Conservation (phyloP, 116 monocot species). For the Cymodocea nodosa region DNA sequence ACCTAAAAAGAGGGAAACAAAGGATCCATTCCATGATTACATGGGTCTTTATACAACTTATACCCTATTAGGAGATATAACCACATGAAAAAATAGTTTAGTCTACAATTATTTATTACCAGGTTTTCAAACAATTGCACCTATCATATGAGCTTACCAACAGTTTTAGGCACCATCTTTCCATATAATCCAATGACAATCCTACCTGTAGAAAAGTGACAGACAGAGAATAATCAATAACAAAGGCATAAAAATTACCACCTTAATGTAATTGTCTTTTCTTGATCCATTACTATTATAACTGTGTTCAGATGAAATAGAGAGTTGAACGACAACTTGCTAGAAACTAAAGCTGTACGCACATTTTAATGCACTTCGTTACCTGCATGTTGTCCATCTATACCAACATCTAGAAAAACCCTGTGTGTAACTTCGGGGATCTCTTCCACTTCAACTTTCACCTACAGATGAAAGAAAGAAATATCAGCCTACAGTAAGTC, state of each 20-base stretch:
- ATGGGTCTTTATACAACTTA: no score
- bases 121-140: no score
- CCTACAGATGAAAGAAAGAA: neutral
- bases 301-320: neutral
- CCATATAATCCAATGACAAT: constrained; percentile 92
- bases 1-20: no score
- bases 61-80: no score
- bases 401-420: constrained; percentile 76
- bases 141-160: constrained; percentile 30
- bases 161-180: constrained; percentile 86
- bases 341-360: neutral
- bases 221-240: neutral
- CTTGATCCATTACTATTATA: neutral
- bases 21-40: no score
- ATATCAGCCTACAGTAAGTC: neutral
- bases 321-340: neutral
- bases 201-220: constrained; percentile 46
- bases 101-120: no score
- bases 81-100: no score
- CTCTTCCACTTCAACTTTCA: constrained; percentile 23
- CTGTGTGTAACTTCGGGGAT: constrained; percentile 69
- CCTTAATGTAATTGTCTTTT: neutral
- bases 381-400: constrained; percentile 69
- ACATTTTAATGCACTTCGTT: neutral
- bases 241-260: neutral